A percentile compares a stretch with the other conserved stretches of the same genome.
Conservation (phyloP, 2,329 filamentous ascomycete species). For the Orbilia oligospora region DNA sequence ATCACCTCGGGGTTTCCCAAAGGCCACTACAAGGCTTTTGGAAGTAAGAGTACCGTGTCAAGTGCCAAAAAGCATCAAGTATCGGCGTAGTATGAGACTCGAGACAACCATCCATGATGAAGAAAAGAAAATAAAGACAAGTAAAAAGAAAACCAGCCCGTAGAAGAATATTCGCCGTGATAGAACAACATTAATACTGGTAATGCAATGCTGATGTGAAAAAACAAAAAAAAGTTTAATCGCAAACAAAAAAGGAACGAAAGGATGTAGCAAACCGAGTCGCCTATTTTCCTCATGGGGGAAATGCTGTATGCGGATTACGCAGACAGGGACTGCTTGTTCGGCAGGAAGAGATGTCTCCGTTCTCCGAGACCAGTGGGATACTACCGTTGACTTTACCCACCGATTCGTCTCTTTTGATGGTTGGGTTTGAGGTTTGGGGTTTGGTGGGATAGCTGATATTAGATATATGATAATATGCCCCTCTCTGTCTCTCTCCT, state of each 20-base stretch:
- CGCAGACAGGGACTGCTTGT: conserved; percentile 26
- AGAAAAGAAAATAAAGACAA: not conserved
- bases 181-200: not conserved
- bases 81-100: conserved; percentile 12
- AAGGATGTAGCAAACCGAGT: conserved; percentile 22
- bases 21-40: not conserved
- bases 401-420: not conserved
- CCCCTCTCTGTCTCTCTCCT: conserved; percentile 1
- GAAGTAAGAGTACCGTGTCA: not conserved
- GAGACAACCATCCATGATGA: conserved; percentile 21
- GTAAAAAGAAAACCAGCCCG: not conserved
- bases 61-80: not conserved
- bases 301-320: conserved; percentile 44
- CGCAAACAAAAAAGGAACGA: conserved; percentile 35
- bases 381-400: conserved; percentile 22
- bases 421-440: not conserved
- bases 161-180: conserved; percentile 33
- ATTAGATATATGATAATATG: conserved; percentile 17
- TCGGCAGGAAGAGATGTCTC: conserved; percentile 33
- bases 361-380: conserved; percentile 25
- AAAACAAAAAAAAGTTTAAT: conserved; percentile 34
- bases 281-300: conserved; percentile 54
- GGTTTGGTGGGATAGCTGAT: not conserved
- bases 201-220: not conserved
- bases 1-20: conserved; percentile 19